phyloP scores from a whole-genome alignment of 768 basidiomycete species.

The Hericium rajendrae region DNA sequence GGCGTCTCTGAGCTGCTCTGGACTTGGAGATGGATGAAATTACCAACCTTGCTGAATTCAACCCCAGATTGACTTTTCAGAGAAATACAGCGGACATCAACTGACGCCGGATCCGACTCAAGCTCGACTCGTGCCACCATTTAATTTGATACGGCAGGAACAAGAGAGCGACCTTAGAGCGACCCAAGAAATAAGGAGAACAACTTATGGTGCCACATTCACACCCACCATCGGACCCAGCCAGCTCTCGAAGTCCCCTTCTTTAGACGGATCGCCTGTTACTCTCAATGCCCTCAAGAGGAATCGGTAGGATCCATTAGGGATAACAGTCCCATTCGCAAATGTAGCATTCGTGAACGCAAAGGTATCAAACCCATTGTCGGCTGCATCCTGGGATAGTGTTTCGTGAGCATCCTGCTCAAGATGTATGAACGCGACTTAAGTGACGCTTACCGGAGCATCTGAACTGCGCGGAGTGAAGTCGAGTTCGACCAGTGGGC shows the following conservation, averaged over 20 bases:
- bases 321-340: neutral
- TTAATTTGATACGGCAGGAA: too few relatives aligned
- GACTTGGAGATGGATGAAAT: too few relatives aligned
- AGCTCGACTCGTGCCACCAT: too few relatives aligned
- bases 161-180: too few relatives aligned
- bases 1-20: too few relatives aligned
- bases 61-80: too few relatives aligned
- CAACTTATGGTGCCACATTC: neutral
- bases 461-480: conserved; percentile 39
- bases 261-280: neutral
- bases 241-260: neutral
- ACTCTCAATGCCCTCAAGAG: neutral
- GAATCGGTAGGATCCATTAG: neutral
- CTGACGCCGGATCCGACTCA: too few relatives aligned
- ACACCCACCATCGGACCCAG: neutral
- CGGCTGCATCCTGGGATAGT: neutral
- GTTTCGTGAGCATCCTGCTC: neutral
- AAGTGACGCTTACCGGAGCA: neutral
- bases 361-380: neutral
- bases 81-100: too few relatives aligned
- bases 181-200: neutral
- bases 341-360: neutral
- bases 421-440: neutral
- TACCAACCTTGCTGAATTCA: too few relatives aligned
- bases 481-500: conserved; percentile 36